phyloP scores from a whole-genome alignment of 169 alveolate genomes.

The Cryptosporidium baileyi region DNA sequence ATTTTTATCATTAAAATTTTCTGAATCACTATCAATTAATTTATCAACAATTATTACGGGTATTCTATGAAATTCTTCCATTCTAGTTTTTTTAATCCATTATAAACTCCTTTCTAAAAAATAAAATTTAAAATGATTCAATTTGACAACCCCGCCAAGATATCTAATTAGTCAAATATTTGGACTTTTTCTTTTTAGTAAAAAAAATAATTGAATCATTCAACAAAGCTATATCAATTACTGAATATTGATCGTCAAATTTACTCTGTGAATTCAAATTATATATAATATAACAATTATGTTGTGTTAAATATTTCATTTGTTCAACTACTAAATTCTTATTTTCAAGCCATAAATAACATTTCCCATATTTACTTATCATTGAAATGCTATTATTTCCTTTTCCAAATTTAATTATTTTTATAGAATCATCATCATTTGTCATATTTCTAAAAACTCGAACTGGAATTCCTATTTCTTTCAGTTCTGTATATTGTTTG shows the following conservation, averaged over 20 bases:
- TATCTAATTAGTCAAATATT: neutral
- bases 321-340: slow-evolving; percentile 4
- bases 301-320: slow-evolving; percentile 8
- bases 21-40: slow-evolving; percentile 3
- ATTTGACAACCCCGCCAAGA: neutral
- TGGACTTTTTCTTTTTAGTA: neutral
- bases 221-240: slow-evolving; percentile 28
- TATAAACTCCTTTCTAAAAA: neutral
- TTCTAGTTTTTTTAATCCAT: neutral
- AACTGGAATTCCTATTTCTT: slow-evolving; percentile 25
- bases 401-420: slow-evolving; percentile 23
- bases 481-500: neutral
- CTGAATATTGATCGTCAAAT: neutral
- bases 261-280: neutral
- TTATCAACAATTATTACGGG: slow-evolving; percentile 32
- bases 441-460: slow-evolving; percentile 46
- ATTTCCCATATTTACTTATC: slow-evolving; percentile 23
- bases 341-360: slow-evolving; percentile 48
- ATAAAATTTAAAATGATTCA: neutral
- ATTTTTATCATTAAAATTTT: neutral
- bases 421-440: slow-evolving; percentile 26
- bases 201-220: slow-evolving; percentile 16
- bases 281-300: slow-evolving; percentile 16
- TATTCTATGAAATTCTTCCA: slow-evolving; percentile 61
- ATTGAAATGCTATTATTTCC: slow-evolving; percentile 53